These are phyloP conservation scores for Berberis vulgaris DNA, from an alignment of 164 flowering plant genomes.

Conservation along the genomic window DNA sequence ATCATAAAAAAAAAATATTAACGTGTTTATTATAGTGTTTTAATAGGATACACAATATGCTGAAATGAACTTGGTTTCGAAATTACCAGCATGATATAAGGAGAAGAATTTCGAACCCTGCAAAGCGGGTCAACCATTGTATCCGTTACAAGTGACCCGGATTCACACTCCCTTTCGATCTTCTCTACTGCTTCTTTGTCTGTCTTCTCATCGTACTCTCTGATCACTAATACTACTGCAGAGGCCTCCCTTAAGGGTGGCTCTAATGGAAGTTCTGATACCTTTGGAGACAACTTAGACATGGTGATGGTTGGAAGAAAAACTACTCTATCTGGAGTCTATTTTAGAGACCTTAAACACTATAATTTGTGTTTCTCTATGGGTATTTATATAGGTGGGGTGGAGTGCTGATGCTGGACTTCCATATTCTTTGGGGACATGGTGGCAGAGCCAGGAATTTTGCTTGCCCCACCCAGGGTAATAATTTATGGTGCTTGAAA, in stretches of 20 bases:
- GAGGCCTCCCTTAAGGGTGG: not conserved
- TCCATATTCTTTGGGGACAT: no score
- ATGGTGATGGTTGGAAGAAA: not conserved
- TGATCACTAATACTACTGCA: slow-evolving; percentile 17
- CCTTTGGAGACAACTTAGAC: not conserved
- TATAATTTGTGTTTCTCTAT: no score
- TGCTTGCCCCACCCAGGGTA: no score
- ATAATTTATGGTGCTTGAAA: no score
- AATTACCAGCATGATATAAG: slow-evolving; percentile 52
- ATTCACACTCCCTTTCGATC: slow-evolving; percentile 51
- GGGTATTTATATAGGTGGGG: no score
- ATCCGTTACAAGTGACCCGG: slow-evolving; percentile 52
- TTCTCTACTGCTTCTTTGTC: slow-evolving; percentile 50
- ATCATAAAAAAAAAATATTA: no score
- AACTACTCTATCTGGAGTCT: not conserved
- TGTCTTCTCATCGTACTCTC: slow-evolving; percentile 47
- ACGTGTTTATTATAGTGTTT: no score
- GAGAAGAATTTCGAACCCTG: slow-evolving; percentile 45
- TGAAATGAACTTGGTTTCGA: not conserved
- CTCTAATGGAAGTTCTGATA: not conserved
- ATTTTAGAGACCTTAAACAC: no score
- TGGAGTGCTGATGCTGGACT: no score
- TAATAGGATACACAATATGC: not conserved
- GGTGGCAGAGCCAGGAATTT: no score
- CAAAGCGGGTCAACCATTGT: slow-evolving; percentile 64